phyloP scores from a whole-genome alignment of 208 protist species.

The Acanthamoeba lugdunensis region DNA sequence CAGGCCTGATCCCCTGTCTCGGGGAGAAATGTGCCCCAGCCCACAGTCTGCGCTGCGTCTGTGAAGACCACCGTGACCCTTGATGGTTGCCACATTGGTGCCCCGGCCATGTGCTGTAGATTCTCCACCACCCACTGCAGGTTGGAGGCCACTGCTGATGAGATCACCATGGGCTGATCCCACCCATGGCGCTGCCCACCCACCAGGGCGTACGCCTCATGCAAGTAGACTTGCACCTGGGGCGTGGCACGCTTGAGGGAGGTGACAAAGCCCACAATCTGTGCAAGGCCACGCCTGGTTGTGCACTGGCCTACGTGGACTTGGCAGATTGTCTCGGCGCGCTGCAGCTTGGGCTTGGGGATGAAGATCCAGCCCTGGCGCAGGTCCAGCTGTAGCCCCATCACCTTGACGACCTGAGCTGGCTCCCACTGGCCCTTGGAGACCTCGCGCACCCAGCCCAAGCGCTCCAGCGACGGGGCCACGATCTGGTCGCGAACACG shows the following conservation, averaged over 20 bases:
- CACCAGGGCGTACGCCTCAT: background rate
- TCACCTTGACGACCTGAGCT: background rate
- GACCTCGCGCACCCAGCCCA: background rate
- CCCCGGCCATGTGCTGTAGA: background rate
- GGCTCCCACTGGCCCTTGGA: conserved; percentile 44
- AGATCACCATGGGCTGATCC: background rate
- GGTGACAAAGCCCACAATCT: conserved; percentile 22
- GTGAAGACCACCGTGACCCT: background rate
- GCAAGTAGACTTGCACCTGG: background rate
- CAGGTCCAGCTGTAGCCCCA: background rate
- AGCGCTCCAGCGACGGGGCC: background rate
- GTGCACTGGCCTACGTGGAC: background rate
- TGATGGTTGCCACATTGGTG: background rate
- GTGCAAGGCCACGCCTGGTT: background rate
- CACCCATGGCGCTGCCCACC: background rate
- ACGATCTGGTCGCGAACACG: background rate
- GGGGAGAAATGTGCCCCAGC: background rate
- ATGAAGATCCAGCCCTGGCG: background rate
- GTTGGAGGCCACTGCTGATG: background rate
- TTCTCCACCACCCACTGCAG: background rate
- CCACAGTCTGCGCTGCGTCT: background rate
- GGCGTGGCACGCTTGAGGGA: background rate
- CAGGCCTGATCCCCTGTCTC: background rate
- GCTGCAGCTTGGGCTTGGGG: background rate
- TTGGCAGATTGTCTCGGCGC: background rate